These are phyloP conservation scores for Dioscorea dumetorum DNA, from an alignment of 106 monocot species.

Conservation along the genomic window DNA sequence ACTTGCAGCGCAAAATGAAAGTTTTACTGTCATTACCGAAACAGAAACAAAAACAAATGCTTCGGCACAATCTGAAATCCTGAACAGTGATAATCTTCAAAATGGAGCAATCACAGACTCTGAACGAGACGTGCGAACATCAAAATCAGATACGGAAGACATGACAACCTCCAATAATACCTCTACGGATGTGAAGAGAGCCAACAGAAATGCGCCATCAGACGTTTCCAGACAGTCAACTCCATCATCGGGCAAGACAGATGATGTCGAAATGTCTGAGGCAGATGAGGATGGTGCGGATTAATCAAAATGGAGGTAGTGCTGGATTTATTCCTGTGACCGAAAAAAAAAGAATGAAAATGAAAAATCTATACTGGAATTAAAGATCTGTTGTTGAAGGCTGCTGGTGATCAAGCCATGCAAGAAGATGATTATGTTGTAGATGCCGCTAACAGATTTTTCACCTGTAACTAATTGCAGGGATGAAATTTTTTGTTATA, in stretches of 20 bases:
- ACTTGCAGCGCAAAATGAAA: slow-evolving; percentile 5
- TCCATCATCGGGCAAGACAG: neutral
- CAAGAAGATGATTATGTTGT: too few relatives aligned
- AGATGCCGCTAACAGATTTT: too few relatives aligned
- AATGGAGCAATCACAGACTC: neutral
- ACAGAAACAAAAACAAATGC: neutral
- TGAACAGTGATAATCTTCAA: neutral
- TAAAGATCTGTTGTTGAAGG: too few relatives aligned
- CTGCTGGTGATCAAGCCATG: too few relatives aligned
- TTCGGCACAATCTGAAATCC: neutral
- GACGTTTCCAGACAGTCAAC: neutral
- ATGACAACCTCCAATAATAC: neutral
- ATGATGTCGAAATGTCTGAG: slow-evolving; percentile 4
- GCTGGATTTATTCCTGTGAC: slow-evolving; percentile 1
- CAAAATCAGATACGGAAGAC: neutral
- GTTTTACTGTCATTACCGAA: neutral
- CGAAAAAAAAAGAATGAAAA: too few relatives aligned
- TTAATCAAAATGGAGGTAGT: neutral
- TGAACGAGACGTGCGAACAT: neutral
- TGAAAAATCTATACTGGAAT: too few relatives aligned
- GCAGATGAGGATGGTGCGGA: neutral
- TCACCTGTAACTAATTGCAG: too few relatives aligned
- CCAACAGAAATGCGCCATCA: neutral
- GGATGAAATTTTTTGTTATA: too few relatives aligned
- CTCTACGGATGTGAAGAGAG: neutral